These are phyloP conservation scores for Clarireedia hainanense DNA, from an alignment of 2,329 filamentous ascomycete genomes.

Conservation along the genomic window DNA sequence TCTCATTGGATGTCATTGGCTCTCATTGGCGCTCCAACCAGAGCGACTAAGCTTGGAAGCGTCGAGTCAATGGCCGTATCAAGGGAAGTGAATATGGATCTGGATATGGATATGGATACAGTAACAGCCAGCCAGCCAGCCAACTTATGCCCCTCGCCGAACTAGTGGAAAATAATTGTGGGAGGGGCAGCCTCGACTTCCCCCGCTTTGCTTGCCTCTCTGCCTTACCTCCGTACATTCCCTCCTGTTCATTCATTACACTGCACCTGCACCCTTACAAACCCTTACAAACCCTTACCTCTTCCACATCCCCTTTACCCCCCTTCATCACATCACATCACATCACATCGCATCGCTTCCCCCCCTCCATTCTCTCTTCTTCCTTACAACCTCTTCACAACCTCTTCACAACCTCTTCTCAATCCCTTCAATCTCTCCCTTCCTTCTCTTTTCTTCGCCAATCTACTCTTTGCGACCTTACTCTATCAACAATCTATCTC, in stretches of 20 bases:
- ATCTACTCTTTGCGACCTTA: neutral
- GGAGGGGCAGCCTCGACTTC: constrained; percentile 4
- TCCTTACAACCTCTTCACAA: neutral
- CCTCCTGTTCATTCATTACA: no score
- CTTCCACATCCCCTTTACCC: no score
- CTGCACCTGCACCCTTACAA: no score
- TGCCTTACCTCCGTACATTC: neutral
- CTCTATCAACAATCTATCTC: constrained; percentile 5
- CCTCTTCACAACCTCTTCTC: neutral
- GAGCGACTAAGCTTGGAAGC: no score
- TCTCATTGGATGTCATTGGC: no score
- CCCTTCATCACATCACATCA: no score
- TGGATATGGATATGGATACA: neutral
- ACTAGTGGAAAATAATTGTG: neutral
- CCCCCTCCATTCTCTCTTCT: neutral
- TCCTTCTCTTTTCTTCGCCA: neutral
- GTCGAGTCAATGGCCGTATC: neutral
- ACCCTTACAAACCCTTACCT: no score
- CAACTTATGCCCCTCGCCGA: neutral
- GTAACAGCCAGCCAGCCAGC: neutral
- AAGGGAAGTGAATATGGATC: neutral
- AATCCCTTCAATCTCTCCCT: neutral
- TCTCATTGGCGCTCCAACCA: no score
- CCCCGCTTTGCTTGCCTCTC: constrained; percentile 1
- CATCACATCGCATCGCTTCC: neutral